Base-by-base conservation (phyloP, 257 asterid species). In the Schizonepeta tenuifolia region DNA sequence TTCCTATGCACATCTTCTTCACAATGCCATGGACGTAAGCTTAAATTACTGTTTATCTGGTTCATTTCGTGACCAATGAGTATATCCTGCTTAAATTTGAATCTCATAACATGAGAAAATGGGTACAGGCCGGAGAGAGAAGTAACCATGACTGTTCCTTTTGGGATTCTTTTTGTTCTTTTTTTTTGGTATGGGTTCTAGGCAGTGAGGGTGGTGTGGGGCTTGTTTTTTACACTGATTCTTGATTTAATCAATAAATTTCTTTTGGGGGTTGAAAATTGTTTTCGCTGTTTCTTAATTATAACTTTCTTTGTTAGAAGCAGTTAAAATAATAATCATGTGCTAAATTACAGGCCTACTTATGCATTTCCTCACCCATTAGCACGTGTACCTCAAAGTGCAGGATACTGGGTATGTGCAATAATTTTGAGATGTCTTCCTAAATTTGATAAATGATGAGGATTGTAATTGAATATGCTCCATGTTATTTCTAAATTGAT, bases 1-100 rank as follows among this genome's bases (percentile, higher is more conserved):
- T 95, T 77, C 98, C 98, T 50, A 76, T 95, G 73, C 99, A 95
- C 88, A 95, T 95, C 76, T 95, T 88, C 87, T 95, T 95, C 91
- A 95, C 99, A 20, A 95, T 95, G 99, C 99, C 99, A 75, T 95
- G 99, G 99, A 95, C 98, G 98, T 95, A 83, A 95, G 98, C 77
- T 57, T 73, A 68, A 47, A 51, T 70, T 62, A 9, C 35, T 21
- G n/a, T 35, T 73, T 60, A 57, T 47, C 10, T 67, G 55, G 67
- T 60, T 22, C 33, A 47, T 72, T 59, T 83, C 50, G 59, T 35
- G 35, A 26, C 66, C 60, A 71, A 10, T 60, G 12, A 47, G n/a
- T 67, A 67, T 71, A 69, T 56, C 75, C 40, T 73, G 31, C 67
- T 53, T 47, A 36, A 11, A 36, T n/a, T 57, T 71, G 43, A 60